Evolutionary conservation across 2,329 filamentous ascomycete genomes (phyloP), one percentile per base, ranked within the genome.

Genomic region (Pleomassaria siparia): DNA sequence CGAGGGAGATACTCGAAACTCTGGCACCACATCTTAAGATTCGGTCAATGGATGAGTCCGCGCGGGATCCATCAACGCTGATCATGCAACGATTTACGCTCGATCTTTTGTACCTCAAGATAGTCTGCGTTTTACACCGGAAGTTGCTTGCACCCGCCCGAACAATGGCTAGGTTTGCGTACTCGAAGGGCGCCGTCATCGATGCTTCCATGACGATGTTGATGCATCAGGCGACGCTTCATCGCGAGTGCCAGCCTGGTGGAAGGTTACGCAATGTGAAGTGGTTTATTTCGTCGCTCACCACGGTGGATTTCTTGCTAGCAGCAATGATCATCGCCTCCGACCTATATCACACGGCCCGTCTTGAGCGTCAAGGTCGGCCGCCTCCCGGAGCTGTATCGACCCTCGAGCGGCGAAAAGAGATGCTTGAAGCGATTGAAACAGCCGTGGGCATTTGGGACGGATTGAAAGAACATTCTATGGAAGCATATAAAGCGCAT

Each of bases 401-500:
- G 73, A 77, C 52, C 54, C 76, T 73, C 42, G 73, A 72, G 46
- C 73, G 68, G 11, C 81, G 87, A 9, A 77, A 83, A 24, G 87
- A 88, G 56, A 95, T 96, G 88, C 78, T 94, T 24, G 72, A 77
- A 18, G 82, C 85, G 1, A 80, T 97, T 2, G 86, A 91, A 63
- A 80, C 80, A 15, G 88, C 88, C 8, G 81, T 83, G 37, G 77
- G 80, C 15, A 94, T 97, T 46, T 97, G 91, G 91, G 85, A 87
- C 40, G 83, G 83, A 9, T 76, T 91, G 10, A 82, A 85, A 2
- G 86, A 94, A 45, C 79, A 84, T 20, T 94, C 88, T 1, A 87
- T 96, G 74, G 92, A 97, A 58, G 90, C 91, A 0, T 91, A 86
- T 74, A 97, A 97, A 73, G 92, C 90, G 1, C 84, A 84, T 32